These are phyloP conservation scores for Fabrea salina DNA, from an alignment of 169 alveolate species.

Conservation along the genomic window DNA sequence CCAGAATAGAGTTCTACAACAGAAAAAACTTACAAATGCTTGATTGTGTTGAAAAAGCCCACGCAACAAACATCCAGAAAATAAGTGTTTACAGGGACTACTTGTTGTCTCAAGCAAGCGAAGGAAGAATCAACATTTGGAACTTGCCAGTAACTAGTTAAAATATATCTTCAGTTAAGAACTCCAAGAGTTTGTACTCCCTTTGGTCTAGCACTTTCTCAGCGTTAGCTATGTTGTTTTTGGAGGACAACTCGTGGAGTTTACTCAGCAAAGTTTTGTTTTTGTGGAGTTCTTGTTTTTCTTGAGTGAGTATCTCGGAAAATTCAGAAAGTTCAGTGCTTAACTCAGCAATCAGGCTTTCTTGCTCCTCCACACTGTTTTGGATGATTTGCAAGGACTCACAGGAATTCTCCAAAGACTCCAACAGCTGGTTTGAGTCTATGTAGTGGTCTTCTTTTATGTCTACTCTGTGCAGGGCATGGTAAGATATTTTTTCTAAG, in stretches of 20 bases:
- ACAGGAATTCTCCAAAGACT: background rate
- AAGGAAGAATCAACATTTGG: background rate
- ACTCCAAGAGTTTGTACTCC: background rate
- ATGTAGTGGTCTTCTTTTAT: background rate
- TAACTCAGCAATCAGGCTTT: background rate
- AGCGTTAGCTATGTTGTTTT: background rate
- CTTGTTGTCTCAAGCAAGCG: background rate
- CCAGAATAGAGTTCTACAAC: background rate
- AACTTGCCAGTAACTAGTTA: background rate
- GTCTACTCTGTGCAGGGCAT: background rate
- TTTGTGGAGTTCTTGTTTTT: background rate
- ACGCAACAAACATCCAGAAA: background rate
- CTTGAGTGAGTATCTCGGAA: background rate
- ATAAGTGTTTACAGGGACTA: background rate
- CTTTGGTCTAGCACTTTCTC: background rate
- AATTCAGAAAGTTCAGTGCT: background rate
- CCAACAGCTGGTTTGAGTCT: background rate
- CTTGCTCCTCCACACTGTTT: background rate
- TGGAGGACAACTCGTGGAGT: background rate
- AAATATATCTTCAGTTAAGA: background rate
- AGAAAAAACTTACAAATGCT: background rate
- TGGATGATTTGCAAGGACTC: background rate
- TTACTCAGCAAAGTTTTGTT: background rate
- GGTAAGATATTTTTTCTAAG: background rate
- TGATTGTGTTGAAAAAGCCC: slow-evolving; percentile 7